These are phyloP conservation scores for Dryas octopetala DNA, from an alignment of 306 rosid genomes.

Conservation along the genomic window DNA sequence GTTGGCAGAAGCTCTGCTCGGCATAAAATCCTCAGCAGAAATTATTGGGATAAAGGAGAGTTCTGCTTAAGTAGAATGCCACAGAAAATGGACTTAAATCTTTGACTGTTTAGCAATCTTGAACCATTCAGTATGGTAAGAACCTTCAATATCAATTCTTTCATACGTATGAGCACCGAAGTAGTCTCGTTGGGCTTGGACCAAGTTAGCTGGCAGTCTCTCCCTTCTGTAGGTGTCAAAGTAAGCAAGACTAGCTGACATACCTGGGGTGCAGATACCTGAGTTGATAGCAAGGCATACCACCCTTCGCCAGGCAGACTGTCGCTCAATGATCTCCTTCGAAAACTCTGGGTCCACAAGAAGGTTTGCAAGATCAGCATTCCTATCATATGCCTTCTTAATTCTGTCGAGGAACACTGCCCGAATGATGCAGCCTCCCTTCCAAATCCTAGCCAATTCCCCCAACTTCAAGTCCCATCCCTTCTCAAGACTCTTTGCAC, in stretches of 20 bases:
- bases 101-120: slow-evolving; percentile 69
- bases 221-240: slow-evolving; percentile 79
- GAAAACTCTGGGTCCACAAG: slow-evolving; percentile 97
- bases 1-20: slow-evolving; percentile 46
- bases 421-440: slow-evolving; percentile 92
- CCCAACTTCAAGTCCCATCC: slow-evolving; percentile 84
- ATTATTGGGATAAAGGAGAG: slow-evolving; percentile 47
- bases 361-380: slow-evolving; percentile 75
- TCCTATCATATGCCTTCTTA: slow-evolving; percentile 83
- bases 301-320: slow-evolving; percentile 84
- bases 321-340: slow-evolving; percentile 79
- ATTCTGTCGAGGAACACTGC: slow-evolving; percentile 83
- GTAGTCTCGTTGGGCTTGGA: slow-evolving; percentile 94
- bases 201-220: slow-evolving; percentile 82
- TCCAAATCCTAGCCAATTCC: slow-evolving; percentile 90
- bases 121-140: slow-evolving; percentile 96
- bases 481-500: slow-evolving; percentile 83
- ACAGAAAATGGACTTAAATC: slow-evolving; percentile 32
- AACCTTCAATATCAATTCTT: slow-evolving; percentile 67
- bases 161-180: slow-evolving; percentile 94
- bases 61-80: slow-evolving; percentile 18
- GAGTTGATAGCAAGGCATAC: slow-evolving; percentile 85
- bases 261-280: slow-evolving; percentile 87
- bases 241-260: slow-evolving; percentile 94
- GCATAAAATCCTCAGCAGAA: slow-evolving; percentile 44